Evolutionary conservation across 2,329 filamentous ascomycete genomes (phyloP), one percentile per base, ranked within the genome.

Genomic region (Sphaerulina musiva): DNA sequence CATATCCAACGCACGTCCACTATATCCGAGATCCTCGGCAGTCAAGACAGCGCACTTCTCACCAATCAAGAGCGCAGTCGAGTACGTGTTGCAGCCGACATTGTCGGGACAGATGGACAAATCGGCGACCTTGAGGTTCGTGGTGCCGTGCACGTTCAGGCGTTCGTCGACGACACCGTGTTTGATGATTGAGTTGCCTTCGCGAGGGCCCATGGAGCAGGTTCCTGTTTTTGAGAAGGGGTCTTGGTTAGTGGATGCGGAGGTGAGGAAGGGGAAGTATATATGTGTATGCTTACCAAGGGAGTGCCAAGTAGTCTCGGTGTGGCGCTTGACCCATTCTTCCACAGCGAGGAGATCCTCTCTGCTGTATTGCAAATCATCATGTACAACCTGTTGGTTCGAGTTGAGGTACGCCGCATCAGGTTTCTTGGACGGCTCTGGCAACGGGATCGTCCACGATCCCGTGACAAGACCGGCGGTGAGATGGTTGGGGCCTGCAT

Each of bases 181-280:
- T 74, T 86, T 87, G 69, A 90, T 86, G 65, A 91, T 87, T 64
- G 80, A 84, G 74, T 89, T 91, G 56, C 87, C 87, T 65, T 89
- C 80, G 56, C 73, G 78, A 4, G 87, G 87, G 0, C 85, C 86
- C 85, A 90, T 90, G 49, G 83, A 87, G 73, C 85, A 89, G 1
- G 86, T 89, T 39, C 79, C 78, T 59, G 46, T n/a, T 31, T 17
- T 17, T 17, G 14, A 17, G 14, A 17, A 17, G 14, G 14, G 14
- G 14, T 17, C 14, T 17, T 17, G 14, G 14, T 43, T 46, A 26
- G 4, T 39, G 47, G 50, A 23, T 46, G 42, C 34, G 32, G 20
- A 51, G 50, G 45, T 48, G 10, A 14, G 49, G 10, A 6, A 23
- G 46, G 29, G 39, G 11, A 34, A n/a, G 41, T 23, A 44, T 10